Evolutionary conservation across 139 green algal species (phyloP).

Genomic region (Zygnema circumcarinatum): DNA sequence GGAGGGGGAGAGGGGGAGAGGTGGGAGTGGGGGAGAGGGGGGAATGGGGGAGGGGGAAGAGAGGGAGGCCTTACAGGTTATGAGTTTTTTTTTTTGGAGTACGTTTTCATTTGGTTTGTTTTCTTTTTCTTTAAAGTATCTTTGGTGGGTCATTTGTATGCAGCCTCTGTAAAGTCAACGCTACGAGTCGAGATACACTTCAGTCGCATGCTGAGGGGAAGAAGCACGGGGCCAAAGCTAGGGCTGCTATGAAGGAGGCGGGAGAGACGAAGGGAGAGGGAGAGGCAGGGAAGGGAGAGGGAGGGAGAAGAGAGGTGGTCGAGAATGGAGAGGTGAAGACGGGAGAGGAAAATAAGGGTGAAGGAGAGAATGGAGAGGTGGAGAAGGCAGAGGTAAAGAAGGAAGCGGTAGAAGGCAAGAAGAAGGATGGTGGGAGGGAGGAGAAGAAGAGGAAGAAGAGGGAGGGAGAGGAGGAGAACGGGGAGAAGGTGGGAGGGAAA

Average conservation of each 20-base stretch:
- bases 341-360: background rate
- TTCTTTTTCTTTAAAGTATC: no score
- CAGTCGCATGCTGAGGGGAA: conserved; percentile 78
- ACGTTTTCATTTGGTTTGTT: no score
- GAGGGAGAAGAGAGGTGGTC: background rate
- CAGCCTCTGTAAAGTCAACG: conserved; percentile 81
- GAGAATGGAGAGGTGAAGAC: background rate
- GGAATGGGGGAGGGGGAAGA: no score
- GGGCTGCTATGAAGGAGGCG: background rate
- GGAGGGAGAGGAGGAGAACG: background rate
- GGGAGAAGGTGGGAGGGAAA: background rate
- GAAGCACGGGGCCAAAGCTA: conserved; percentile 81
- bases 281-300: background rate
- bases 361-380: background rate
- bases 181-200: conserved; percentile 86
- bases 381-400: background rate
- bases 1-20: no score
- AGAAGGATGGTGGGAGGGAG: background rate
- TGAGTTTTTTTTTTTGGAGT: no score
- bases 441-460: conserved; percentile 7
- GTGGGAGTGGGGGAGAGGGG: no score
- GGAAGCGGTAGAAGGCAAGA: background rate
- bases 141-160: background rate
- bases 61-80: no score
- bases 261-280: background rate